Evolutionary conservation across 768 basidiomycete genomes (phyloP).

Genomic region (Phallus indusiatus): DNA sequence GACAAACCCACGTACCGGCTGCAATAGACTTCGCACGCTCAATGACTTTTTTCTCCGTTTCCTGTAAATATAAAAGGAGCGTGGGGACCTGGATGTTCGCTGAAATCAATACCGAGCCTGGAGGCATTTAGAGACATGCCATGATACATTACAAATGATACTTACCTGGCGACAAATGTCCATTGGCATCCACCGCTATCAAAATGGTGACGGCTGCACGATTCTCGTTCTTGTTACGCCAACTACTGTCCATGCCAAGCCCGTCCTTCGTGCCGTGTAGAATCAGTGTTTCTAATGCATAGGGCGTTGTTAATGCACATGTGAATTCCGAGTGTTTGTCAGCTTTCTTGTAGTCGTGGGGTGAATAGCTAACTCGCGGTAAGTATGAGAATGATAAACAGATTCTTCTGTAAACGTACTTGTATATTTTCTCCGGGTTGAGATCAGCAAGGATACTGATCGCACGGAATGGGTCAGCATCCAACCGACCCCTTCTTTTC

Average conservation of each 20-base stretch:
- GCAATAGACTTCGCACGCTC: constrained; percentile 4
- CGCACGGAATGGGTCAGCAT: neutral
- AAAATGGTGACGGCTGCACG: constrained; percentile 12
- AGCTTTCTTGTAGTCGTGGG: neutral
- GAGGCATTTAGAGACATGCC: neutral
- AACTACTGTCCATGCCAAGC: constrained; percentile 7
- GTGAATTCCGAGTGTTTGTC: neutral
- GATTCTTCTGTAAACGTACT: neutral
- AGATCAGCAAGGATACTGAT: neutral
- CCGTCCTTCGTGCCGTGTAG: neutral
- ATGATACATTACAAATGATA: neutral
- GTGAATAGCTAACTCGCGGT: neutral
- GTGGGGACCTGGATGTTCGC: neutral
- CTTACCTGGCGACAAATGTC: constrained; percentile 11
- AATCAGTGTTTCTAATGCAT: neutral
- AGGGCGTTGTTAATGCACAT: neutral
- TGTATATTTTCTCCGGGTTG: neutral
- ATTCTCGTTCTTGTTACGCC: constrained; percentile 13
- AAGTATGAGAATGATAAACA: no score
- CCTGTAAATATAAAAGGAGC: neutral
- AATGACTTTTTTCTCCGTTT: neutral
- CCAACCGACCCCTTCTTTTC: neutral
- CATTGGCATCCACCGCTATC: constrained; percentile 8
- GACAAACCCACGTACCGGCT: constrained; percentile 10
- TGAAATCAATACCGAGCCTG: neutral